Conservation (phyloP, 176 grass and related monocot genomes). For the Hsuehochloa calcarea region DNA sequence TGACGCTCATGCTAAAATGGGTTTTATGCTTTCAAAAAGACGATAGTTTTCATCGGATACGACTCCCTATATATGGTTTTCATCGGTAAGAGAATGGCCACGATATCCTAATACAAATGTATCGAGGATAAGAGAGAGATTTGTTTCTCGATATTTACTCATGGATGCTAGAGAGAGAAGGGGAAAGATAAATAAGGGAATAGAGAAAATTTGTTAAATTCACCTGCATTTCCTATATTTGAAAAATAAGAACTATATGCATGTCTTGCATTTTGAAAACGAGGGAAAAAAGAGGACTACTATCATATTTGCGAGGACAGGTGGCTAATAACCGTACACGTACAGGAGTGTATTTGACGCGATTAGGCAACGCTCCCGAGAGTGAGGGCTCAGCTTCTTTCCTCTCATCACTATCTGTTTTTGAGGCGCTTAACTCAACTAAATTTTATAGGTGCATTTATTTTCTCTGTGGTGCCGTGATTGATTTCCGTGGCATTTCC, state of each 20-base stretch:
- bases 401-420: not conserved
- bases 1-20: no score
- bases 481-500: not conserved
- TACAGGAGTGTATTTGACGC: not conserved
- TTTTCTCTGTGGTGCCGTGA: not conserved
- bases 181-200: not conserved
- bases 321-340: not conserved
- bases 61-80: not conserved
- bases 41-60: not conserved
- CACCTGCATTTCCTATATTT: not conserved
- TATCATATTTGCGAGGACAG: not conserved
- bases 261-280: no score
- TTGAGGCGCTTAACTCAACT: constrained; percentile 4
- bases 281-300: not conserved
- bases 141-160: not conserved
- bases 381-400: constrained; percentile 6
- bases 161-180: not conserved
- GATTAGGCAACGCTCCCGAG: not conserved
- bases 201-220: not conserved
- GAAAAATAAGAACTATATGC: not conserved
- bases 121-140: not conserved
- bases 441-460: not conserved
- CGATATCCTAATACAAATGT: no score
- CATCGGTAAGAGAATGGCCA: no score
- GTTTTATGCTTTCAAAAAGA: no score